Percentiles rank a stretch among this genome's conserved stretches.
Evolutionary conservation across 2,329 filamentous ascomycete species (phyloP).

Genomic region (Teratosphaeria gauchensis): DNA sequence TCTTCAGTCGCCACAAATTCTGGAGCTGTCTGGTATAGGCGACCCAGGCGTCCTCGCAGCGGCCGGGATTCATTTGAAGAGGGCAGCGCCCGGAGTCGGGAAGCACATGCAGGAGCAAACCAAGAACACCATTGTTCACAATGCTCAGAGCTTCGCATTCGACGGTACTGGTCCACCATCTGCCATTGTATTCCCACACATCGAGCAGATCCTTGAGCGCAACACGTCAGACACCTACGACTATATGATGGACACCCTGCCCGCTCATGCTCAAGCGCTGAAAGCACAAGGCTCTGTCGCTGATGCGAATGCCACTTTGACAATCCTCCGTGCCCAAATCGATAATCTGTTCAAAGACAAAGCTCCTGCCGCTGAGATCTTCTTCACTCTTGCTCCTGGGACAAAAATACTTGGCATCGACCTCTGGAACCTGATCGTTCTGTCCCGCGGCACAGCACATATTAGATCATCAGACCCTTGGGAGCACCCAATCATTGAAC

Average conservation of each 20-base stretch:
- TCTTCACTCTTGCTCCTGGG: slow-evolving; percentile 28
- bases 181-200: slow-evolving; percentile 29
- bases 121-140: slow-evolving; percentile 10
- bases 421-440: slow-evolving; percentile 27
- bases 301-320: slow-evolving; percentile 11
- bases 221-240: slow-evolving; percentile 16
- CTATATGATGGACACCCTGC: slow-evolving; percentile 19
- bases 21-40: slow-evolving; percentile 54
- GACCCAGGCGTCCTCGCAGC: slow-evolving; percentile 37
- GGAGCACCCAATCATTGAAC: slow-evolving; percentile 6
- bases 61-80: slow-evolving; percentile 35
- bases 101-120: slow-evolving; percentile 8
- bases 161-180: slow-evolving; percentile 31
- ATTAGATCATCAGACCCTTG: slow-evolving; percentile 4
- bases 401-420: slow-evolving; percentile 26
- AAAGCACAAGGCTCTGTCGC: slow-evolving; percentile 11
- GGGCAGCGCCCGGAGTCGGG: slow-evolving; percentile 2
- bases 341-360: slow-evolving; percentile 17
- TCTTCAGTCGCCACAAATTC: slow-evolving; percentile 43
- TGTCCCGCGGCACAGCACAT: slow-evolving; percentile 18
- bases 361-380: slow-evolving; percentile 20
- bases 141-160: slow-evolving; percentile 11
- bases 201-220: slow-evolving; percentile 28
- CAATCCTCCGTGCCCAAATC: slow-evolving; percentile 15
- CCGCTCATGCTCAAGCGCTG: slow-evolving; percentile 19